Conservation (phyloP, 2,329 filamentous ascomycete genomes). For the Aspergillus sp. region DNA sequence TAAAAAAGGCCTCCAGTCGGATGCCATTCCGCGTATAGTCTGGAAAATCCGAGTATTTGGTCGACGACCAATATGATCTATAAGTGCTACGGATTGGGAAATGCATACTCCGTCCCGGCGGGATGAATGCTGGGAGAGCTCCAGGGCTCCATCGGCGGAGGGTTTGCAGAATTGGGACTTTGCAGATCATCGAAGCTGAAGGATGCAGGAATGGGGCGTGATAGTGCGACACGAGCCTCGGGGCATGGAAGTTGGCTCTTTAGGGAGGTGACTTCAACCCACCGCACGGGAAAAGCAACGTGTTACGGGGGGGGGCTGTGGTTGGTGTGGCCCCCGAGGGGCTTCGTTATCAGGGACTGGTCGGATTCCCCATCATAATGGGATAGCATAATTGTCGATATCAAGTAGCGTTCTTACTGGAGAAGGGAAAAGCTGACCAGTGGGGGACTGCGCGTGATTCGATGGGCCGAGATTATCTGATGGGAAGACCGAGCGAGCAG, state of each 20-base stretch:
- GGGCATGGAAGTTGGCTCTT: conserved; percentile 6
- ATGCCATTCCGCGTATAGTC: conserved; percentile 6
- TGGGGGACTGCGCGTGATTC: not conserved
- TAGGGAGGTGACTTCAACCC: conserved; percentile 5
- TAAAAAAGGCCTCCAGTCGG: conserved; percentile 8
- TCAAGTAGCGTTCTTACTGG: not conserved
- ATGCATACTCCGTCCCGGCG: not conserved
- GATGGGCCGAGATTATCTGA: conserved; percentile 1
- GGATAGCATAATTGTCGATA: conserved; percentile 5
- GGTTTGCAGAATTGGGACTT: not conserved
- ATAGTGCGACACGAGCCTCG: conserved; percentile 7
- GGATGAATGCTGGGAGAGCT: not conserved
- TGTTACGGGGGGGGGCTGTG: conserved; percentile 26
- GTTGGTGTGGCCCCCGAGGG: conserved; percentile 26
- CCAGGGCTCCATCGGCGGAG: not conserved
- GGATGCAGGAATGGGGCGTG: not conserved
- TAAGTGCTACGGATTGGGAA: no score
- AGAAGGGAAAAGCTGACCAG: not conserved
- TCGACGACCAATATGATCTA: not conserved
- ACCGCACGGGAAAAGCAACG: conserved; percentile 23
- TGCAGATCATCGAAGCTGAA: conserved; percentile 5
- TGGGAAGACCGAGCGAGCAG: not conserved
- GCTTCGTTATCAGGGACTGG: conserved; percentile 10
- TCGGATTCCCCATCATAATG: conserved; percentile 1
- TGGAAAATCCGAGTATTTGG: not conserved